Conservation (phyloP, 768 basidiomycete genomes). For the Tulasnella calospora region DNA sequence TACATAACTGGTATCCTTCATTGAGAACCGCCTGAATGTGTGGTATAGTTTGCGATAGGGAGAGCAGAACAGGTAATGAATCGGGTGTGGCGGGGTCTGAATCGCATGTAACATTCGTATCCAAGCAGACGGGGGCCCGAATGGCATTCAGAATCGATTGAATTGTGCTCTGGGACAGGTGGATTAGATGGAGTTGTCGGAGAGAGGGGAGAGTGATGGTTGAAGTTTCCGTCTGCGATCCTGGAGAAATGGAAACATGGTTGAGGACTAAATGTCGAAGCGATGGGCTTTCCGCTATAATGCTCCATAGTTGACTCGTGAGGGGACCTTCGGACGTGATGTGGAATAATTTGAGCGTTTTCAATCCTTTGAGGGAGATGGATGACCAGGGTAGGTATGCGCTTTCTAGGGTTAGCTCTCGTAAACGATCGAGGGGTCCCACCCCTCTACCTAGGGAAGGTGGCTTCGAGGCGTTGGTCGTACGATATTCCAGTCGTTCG, state of each 20-base stretch:
- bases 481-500: background rate
- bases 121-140: background rate
- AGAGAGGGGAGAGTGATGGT: background rate
- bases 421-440: background rate
- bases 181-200: background rate
- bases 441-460: background rate
- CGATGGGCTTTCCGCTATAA: background rate
- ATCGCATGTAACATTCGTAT: background rate
- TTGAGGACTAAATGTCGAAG: background rate
- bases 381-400: background rate
- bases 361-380: background rate
- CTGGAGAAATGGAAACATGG: background rate
- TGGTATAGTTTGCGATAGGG: background rate
- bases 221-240: background rate
- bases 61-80: background rate
- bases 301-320: background rate
- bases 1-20: background rate
- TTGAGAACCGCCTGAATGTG: background rate
- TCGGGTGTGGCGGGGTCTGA: background rate
- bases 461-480: background rate
- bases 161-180: background rate
- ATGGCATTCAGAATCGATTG: background rate
- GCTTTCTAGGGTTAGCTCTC: background rate
- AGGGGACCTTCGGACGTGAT: background rate
- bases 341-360: background rate